A percentile compares a stretch with the other conserved stretches of the same genome.
Conservation (phyloP, 176 grass and related monocot genomes). For the Aegilops longissima region DNA sequence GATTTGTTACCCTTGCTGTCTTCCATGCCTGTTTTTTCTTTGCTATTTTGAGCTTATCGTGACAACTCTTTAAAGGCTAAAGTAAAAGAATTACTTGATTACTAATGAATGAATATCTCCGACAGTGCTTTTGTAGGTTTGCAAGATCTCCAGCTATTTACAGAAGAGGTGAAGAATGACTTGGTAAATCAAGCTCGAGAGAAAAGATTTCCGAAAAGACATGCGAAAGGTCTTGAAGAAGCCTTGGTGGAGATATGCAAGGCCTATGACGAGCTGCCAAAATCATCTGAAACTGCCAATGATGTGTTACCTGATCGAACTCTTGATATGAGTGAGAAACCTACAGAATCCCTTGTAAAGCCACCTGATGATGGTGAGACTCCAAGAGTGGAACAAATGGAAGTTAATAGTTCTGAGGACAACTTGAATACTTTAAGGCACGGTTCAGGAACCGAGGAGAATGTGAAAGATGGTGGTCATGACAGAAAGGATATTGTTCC, state of each 20-base stretch:
- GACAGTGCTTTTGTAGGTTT: slow-evolving; percentile 79
- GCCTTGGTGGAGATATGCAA: slow-evolving; percentile 91
- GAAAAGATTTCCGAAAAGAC: slow-evolving; percentile 65
- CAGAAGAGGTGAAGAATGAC: slow-evolving; percentile 63
- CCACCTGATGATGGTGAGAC: slow-evolving; percentile 39
- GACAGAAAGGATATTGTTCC: slow-evolving; percentile 29
- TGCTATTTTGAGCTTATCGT: slow-evolving; percentile 15
- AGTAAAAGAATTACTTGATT: slow-evolving; percentile 23
- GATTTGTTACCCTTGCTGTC: slow-evolving; percentile 19
- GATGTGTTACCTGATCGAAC: slow-evolving; percentile 26
- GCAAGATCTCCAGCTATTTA: slow-evolving; percentile 86
- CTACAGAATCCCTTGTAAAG: slow-evolving; percentile 43
- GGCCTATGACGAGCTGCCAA: slow-evolving; percentile 60
- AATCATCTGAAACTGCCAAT: slow-evolving; percentile 47
- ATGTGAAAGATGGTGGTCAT: slow-evolving; percentile 24
- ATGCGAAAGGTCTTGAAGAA: slow-evolving; percentile 51
- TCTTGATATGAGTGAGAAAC: slow-evolving; percentile 45
- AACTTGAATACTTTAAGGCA: slow-evolving; percentile 31
- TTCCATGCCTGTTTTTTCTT: background rate
- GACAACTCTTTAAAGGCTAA: slow-evolving; percentile 2
- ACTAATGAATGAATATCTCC: slow-evolving; percentile 34
- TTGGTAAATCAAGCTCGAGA: slow-evolving; percentile 53
- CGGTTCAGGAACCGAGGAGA: slow-evolving; percentile 25
- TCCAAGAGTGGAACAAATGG: slow-evolving; percentile 34
- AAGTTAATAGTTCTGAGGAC: slow-evolving; percentile 36